Conservation (phyloP, 371 early-diverging fungal species). For the Mortierella sp. region DNA sequence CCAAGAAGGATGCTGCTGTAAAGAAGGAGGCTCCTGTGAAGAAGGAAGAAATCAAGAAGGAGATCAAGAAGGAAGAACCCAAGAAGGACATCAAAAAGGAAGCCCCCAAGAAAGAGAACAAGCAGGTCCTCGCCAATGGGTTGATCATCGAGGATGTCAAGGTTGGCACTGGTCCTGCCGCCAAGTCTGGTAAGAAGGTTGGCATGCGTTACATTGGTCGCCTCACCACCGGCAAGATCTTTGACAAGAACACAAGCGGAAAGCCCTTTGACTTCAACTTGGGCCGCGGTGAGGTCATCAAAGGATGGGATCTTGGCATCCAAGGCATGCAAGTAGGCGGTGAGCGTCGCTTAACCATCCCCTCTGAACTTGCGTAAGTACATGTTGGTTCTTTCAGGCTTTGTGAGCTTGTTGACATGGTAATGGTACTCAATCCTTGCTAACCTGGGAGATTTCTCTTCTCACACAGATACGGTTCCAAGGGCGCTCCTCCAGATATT, state of each 20-base stretch:
- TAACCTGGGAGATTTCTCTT: no score
- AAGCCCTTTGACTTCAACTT: constrained; percentile 90
- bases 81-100: constrained; percentile 54
- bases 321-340: constrained; percentile 93
- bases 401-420: no score
- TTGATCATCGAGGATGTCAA: constrained; percentile 84
- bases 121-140: constrained; percentile 75
- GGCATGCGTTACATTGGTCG: constrained; percentile 94
- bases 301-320: constrained; percentile 94
- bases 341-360: constrained; percentile 90
- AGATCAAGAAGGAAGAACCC: constrained; percentile 60
- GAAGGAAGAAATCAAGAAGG: constrained; percentile 54
- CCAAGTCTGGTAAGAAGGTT: constrained; percentile 77
- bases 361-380: constrained; percentile 69
- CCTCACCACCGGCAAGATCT: constrained; percentile 90
- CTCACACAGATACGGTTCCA: constrained; percentile 77
- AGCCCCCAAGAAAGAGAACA: constrained; percentile 54
- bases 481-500: constrained; percentile 90
- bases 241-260: constrained; percentile 92
- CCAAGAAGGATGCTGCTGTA: constrained; percentile 7
- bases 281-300: constrained; percentile 93
- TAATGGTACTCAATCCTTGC: no score
- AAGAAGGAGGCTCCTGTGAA: constrained; percentile 59
- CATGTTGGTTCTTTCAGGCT: background rate
- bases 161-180: constrained; percentile 78